These are phyloP conservation scores for Bromus sterilis DNA, from an alignment of 176 grass and related monocot species.

Conservation along the genomic window DNA sequence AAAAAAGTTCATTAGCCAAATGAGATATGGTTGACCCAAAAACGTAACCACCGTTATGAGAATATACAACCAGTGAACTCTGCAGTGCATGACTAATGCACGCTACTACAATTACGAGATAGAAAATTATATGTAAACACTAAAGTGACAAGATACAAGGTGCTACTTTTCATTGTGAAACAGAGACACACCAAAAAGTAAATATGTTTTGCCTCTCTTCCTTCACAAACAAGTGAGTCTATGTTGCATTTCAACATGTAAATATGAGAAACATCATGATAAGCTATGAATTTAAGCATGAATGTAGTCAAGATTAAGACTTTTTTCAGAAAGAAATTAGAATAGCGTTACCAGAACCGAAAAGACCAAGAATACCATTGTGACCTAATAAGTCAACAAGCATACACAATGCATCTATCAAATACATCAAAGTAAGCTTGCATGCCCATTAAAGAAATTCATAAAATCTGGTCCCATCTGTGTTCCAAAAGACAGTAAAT, in stretches of 20 bases:
- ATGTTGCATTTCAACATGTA: background rate
- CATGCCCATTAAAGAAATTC: background rate
- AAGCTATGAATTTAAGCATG: background rate
- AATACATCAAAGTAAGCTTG: background rate
- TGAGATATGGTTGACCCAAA: background rate
- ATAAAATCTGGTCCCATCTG: background rate
- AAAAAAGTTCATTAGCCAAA: background rate
- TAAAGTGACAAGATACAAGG: background rate
- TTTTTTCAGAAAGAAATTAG: background rate
- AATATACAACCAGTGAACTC: background rate
- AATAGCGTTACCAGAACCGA: background rate
- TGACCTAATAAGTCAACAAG: background rate
- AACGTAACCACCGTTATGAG: background rate
- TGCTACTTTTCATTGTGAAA: background rate
- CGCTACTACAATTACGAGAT: background rate
- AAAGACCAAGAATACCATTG: background rate
- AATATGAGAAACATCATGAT: conserved; percentile 13
- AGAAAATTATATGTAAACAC: background rate
- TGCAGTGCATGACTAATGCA: background rate
- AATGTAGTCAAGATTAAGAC: background rate
- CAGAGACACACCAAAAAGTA: background rate
- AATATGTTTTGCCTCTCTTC: background rate
- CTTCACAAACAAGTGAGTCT: background rate
- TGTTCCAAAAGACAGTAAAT: background rate
- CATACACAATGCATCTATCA: background rate